These are phyloP conservation scores for Collybia sordida DNA, from an alignment of 768 basidiomycete species.

Conservation along the genomic window DNA sequence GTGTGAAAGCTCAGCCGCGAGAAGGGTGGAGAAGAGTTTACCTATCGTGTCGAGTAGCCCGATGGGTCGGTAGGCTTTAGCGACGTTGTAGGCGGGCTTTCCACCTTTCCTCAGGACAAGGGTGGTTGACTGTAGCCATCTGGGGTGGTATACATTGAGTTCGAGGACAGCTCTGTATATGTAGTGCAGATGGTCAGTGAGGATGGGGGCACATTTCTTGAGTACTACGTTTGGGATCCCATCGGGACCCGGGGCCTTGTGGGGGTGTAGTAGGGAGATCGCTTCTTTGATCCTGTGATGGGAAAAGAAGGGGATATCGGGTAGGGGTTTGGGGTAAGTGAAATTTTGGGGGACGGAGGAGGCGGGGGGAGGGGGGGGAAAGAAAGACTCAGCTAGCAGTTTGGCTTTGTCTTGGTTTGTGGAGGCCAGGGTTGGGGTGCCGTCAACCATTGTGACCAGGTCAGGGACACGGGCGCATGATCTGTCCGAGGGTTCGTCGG, in stretches of 20 bases:
- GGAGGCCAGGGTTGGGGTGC: neutral
- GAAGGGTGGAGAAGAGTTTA: conserved; percentile 16
- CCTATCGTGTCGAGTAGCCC: conserved; percentile 24
- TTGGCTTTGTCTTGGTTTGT: neutral
- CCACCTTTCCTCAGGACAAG: conserved; percentile 35
- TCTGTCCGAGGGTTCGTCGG: conserved; percentile 1
- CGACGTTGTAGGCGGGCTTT: conserved; percentile 26
- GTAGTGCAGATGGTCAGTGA: conserved; percentile 19
- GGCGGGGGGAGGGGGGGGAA: conserved; percentile 3
- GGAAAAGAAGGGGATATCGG: no score
- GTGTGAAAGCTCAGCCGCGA: conserved; percentile 18
- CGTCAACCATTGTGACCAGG: neutral
- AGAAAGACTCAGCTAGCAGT: neutral
- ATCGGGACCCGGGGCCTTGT: conserved; percentile 30
- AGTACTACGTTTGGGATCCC: conserved; percentile 30
- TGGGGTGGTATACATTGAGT: conserved; percentile 21
- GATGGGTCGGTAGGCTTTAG: conserved; percentile 34
- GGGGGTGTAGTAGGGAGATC: no score
- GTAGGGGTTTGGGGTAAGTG: neutral
- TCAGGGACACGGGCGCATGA: neutral
- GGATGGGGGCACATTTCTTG: conserved; percentile 16
- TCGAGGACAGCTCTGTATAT: conserved; percentile 28
- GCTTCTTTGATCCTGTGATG: no score
- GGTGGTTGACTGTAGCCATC: conserved; percentile 21
- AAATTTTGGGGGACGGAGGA: neutral